Evolutionary conservation across 768 basidiomycete genomes (phyloP).

Genomic region (Clitopilus passeckerianus): DNA sequence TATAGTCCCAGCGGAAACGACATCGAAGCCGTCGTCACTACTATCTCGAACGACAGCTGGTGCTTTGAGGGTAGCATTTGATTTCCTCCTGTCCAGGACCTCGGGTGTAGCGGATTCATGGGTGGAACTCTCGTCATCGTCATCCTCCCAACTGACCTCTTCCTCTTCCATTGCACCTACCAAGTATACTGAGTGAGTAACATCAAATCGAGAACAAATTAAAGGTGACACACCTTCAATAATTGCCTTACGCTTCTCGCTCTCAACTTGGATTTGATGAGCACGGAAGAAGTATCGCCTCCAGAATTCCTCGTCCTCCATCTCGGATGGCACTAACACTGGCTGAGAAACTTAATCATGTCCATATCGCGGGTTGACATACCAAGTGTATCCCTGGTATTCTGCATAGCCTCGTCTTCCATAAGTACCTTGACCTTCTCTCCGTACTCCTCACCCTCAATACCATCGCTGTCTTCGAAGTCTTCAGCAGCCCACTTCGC

Average conservation of each 20-base stretch:
- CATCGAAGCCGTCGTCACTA: slow-evolving; percentile 66
- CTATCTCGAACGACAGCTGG: slow-evolving; percentile 36
- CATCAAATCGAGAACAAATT: background rate
- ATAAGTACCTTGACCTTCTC: slow-evolving; percentile 42
- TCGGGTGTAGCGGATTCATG: background rate
- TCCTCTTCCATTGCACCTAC: slow-evolving; percentile 71
- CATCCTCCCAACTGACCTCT: slow-evolving; percentile 74
- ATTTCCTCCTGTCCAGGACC: background rate
- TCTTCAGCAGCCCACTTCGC: slow-evolving; percentile 54
- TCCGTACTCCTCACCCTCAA: slow-evolving; percentile 54
- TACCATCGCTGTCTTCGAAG: slow-evolving; percentile 48
- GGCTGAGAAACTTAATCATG: slow-evolving; percentile 2
- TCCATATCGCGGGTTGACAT: slow-evolving; percentile 7
- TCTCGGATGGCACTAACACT: slow-evolving; percentile 60
- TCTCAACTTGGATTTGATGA: slow-evolving; percentile 75
- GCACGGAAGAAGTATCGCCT: slow-evolving; percentile 86
- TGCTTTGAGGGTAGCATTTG: background rate
- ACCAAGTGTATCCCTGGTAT: slow-evolving; percentile 59
- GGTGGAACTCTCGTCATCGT: slow-evolving; percentile 62
- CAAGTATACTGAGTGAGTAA: background rate
- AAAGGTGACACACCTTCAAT: slow-evolving; percentile 50
- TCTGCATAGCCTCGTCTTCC: slow-evolving; percentile 48
- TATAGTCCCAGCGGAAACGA: slow-evolving; percentile 52
- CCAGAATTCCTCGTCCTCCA: slow-evolving; percentile 75
- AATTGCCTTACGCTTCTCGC: slow-evolving; percentile 72